Percentiles rank a stretch among this genome's conserved stretches.
Evolutionary conservation across 2,329 filamentous ascomycete species (phyloP).

Genomic region (Colletotrichum scovillei): DNA sequence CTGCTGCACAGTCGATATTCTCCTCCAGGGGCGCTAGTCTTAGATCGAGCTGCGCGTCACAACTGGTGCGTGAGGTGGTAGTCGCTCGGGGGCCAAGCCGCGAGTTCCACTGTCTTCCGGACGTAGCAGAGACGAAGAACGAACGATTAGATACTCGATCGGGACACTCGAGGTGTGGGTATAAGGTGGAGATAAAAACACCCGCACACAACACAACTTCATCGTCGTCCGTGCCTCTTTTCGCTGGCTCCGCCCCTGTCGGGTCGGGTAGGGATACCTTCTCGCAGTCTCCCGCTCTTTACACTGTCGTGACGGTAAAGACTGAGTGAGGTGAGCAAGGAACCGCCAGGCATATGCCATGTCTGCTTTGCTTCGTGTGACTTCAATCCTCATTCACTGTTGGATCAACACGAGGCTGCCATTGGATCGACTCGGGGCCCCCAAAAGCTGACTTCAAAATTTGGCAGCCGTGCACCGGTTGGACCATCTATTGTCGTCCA

Average conservation of each 20-base stretch:
- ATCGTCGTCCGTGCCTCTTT: neutral
- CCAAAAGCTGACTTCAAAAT: constrained; percentile 19
- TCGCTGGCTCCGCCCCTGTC: too few relatives aligned
- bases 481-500: constrained; percentile 9
- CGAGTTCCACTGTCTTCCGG: constrained; percentile 33
- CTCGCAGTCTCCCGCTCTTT: neutral
- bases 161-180: constrained; percentile 20
- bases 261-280: too few relatives aligned
- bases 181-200: constrained; percentile 8
- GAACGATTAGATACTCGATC: constrained; percentile 4
- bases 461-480: constrained; percentile 9
- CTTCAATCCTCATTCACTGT: constrained; percentile 18
- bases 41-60: constrained; percentile 36
- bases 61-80: constrained; percentile 28
- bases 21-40: constrained; percentile 30
- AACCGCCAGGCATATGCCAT: neutral
- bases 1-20: constrained; percentile 35
- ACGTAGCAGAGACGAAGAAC: constrained; percentile 34
- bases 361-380: constrained; percentile 6
- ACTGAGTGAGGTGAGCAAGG: neutral
- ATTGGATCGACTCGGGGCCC: constrained; percentile 15
- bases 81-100: constrained; percentile 18
- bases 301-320: too few relatives aligned
- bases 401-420: constrained; percentile 17
- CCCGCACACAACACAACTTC: neutral